phyloP scores from a whole-genome alignment of 1,139 yeast species.

The Hyphopichia pseudoburtonii region DNA sequence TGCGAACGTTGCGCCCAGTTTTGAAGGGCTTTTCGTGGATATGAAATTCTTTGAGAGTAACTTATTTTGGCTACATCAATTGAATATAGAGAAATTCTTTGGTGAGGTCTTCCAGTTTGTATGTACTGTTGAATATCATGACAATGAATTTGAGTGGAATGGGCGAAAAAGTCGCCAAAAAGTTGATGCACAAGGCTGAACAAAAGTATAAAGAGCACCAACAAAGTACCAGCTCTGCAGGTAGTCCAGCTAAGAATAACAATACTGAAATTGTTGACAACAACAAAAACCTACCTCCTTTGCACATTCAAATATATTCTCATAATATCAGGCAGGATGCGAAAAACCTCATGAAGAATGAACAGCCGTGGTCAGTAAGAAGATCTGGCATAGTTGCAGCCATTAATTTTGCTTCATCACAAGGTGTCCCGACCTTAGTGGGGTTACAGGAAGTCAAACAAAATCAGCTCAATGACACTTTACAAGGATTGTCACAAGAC shows the following conservation, averaged over 20 bases:
- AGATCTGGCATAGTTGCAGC: slow-evolving; percentile 28
- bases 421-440: slow-evolving; percentile 29
- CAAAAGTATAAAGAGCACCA: slow-evolving; percentile 6
- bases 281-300: slow-evolving; percentile 11
- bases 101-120: too few relatives aligned
- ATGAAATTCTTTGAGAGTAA: too few relatives aligned
- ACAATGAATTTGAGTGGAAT: too few relatives aligned
- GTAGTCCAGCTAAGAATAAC: not conserved
- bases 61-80: too few relatives aligned
- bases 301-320: slow-evolving; percentile 34
- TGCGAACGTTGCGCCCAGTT: too few relatives aligned
- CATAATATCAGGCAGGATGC: slow-evolving; percentile 47
- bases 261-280: slow-evolving; percentile 7
- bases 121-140: not conserved
- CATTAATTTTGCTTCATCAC: slow-evolving; percentile 24
- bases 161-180: slow-evolving; percentile 1
- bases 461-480: slow-evolving; percentile 41
- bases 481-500: slow-evolving; percentile 19
- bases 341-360: slow-evolving; percentile 20
- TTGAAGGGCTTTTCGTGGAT: too few relatives aligned
- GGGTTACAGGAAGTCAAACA: slow-evolving; percentile 48
- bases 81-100: too few relatives aligned
- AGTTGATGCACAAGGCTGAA: slow-evolving; percentile 3
- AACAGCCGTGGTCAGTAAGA: slow-evolving; percentile 38
- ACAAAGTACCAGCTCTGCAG: slow-evolving; percentile 1